Evolutionary conservation across 768 basidiomycete genomes (phyloP).

Genomic region (Suillus luteus): DNA sequence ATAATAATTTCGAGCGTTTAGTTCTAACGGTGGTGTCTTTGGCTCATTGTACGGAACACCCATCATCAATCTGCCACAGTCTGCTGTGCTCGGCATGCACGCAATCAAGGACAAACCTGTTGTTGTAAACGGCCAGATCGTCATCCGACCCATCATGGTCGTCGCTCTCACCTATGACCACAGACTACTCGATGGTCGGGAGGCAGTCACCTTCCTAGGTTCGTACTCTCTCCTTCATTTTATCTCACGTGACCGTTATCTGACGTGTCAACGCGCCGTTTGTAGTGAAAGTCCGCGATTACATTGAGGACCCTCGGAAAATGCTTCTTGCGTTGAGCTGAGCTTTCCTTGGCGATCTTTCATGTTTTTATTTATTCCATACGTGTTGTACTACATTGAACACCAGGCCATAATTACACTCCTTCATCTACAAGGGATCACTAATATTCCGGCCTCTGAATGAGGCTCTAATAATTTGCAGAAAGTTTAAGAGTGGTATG

Average conservation of each 20-base stretch:
- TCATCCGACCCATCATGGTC: slow-evolving; percentile 96
- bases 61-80: slow-evolving; percentile 95
- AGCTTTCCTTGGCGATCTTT: neutral
- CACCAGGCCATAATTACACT: slow-evolving; percentile 5
- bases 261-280: slow-evolving; percentile 6
- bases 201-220: slow-evolving; percentile 98
- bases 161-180: slow-evolving; percentile 95
- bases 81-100: slow-evolving; percentile 97
- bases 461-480: neutral
- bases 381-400: neutral
- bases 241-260: slow-evolving; percentile 1
- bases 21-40: slow-evolving; percentile 98
- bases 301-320: slow-evolving; percentile 89
- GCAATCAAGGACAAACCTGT: slow-evolving; percentile 89
- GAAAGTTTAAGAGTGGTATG: neutral
- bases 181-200: slow-evolving; percentile 91
- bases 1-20: slow-evolving; percentile 31
- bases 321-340: slow-evolving; percentile 62
- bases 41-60: slow-evolving; percentile 96
- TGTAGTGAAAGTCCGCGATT: slow-evolving; percentile 87
- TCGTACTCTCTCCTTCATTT: slow-evolving; percentile 32
- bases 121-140: slow-evolving; percentile 93
- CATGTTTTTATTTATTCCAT: neutral
- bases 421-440: neutral
- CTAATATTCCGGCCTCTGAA: neutral